A percentile compares a stretch with the other conserved stretches of the same genome.
Conservation (phyloP, 192 early-diverging fungal species). For the Coemansia reversa region DNA sequence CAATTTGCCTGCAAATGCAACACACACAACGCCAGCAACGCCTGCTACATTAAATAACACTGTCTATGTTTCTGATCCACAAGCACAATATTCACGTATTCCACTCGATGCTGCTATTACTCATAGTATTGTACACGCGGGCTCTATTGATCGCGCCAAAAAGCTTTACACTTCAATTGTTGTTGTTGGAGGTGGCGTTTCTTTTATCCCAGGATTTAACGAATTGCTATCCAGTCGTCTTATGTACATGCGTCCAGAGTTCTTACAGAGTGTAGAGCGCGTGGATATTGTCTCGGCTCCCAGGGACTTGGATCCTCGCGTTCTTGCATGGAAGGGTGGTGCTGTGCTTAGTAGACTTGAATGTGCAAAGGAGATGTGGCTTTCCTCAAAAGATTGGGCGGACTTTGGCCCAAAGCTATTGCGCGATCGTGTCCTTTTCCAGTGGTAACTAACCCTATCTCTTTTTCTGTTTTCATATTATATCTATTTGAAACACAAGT, state of each 20-base stretch:
- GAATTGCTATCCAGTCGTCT: slow-evolving; percentile 35
- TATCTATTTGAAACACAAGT: neutral
- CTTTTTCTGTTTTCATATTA: neutral
- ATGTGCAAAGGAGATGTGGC: slow-evolving; percentile 77
- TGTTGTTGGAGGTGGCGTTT: slow-evolving; percentile 80
- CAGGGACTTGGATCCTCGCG: slow-evolving; percentile 76
- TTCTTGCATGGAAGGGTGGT: slow-evolving; percentile 87
- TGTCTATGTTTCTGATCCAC: slow-evolving; percentile 30
- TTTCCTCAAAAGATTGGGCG: slow-evolving; percentile 69
- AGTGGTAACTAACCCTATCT: slow-evolving; percentile 50
- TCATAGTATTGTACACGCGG: slow-evolving; percentile 63
- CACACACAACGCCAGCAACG: slow-evolving; percentile 15
- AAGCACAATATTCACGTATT: slow-evolving; percentile 40
- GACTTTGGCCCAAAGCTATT: slow-evolving; percentile 66
- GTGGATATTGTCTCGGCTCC: slow-evolving; percentile 74
- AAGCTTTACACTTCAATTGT: slow-evolving; percentile 77
- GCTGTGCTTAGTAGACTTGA: slow-evolving; percentile 78
- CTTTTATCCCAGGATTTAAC: slow-evolving; percentile 63
- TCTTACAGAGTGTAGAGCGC: slow-evolving; percentile 50
- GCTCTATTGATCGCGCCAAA: slow-evolving; percentile 68
- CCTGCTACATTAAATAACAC: slow-evolving; percentile 11
- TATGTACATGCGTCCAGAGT: slow-evolving; percentile 37
- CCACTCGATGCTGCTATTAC: slow-evolving; percentile 70
- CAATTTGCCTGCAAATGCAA: neutral
- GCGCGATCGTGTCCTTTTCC: slow-evolving; percentile 65